Evolutionary conservation across 2,329 filamentous ascomycete genomes (phyloP).

Genomic region (Aspergillus glaucus): DNA sequence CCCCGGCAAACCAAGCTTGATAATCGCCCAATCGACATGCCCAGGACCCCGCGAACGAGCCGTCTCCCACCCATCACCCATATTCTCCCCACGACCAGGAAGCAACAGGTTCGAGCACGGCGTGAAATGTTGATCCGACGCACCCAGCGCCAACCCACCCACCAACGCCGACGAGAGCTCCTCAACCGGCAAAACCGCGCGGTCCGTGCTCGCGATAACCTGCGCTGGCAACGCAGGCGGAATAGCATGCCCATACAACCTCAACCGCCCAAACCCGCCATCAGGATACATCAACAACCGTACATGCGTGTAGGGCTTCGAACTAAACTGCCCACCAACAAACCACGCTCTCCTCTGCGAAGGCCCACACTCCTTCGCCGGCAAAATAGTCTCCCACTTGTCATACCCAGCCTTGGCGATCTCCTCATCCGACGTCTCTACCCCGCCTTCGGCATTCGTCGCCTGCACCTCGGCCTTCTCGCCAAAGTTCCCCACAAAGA

Average conservation of each 20-base stretch:
- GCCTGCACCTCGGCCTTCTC: constrained; percentile 38
- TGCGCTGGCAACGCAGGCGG: constrained; percentile 21
- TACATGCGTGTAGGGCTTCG: constrained; percentile 37
- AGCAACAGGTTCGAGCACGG: constrained; percentile 35
- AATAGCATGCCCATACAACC: constrained; percentile 39
- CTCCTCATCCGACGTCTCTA: constrained; percentile 17
- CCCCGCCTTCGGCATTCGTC: constrained; percentile 15
- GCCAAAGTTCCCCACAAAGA: constrained; percentile 42
- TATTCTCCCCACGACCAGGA: constrained; percentile 39
- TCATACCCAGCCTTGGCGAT: constrained; percentile 27
- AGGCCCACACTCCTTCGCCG: constrained; percentile 33
- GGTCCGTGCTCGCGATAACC: constrained; percentile 2
- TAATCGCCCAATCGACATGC: constrained; percentile 39
- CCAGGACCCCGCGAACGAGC: constrained; percentile 32
- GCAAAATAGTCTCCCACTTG: constrained; percentile 36
- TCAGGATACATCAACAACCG: constrained; percentile 42
- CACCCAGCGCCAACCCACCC: constrained; percentile 34
- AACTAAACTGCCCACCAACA: constrained; percentile 18
- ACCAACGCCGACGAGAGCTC: constrained; percentile 38
- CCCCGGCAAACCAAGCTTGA: constrained; percentile 35
- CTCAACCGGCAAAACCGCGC: constrained; percentile 14
- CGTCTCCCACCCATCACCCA: constrained; percentile 43
- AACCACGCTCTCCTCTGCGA: constrained; percentile 39
- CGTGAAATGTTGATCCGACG: constrained; percentile 39
- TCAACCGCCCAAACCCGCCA: constrained; percentile 38